phyloP scores from a whole-genome alignment of 2,329 filamentous ascomycete species.

The Penicillium sp. region DNA sequence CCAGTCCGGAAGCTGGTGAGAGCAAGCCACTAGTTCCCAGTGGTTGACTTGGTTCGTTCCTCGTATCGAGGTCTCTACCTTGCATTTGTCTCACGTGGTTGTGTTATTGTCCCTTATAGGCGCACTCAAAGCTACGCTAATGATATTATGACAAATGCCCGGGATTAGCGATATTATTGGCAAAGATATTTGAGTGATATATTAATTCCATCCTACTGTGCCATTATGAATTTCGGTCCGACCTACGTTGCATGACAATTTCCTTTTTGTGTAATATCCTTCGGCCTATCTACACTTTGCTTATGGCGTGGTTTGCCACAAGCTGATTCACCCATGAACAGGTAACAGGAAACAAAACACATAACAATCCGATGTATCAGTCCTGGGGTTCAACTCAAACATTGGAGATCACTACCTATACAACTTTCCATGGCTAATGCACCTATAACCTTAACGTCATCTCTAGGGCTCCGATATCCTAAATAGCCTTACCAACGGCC shows the following conservation, averaged over 20 bases:
- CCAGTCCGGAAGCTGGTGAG: neutral
- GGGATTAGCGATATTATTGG: neutral
- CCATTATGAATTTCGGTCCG: neutral
- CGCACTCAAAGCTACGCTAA: neutral
- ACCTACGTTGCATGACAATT: neutral
- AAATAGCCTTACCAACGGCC: neutral
- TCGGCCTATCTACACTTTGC: neutral
- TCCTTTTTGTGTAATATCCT: neutral
- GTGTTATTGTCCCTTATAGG: neutral
- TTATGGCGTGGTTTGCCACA: neutral
- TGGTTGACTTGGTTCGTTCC: neutral
- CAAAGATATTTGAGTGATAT: neutral
- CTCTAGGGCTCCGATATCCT: neutral
- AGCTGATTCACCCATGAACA: neutral
- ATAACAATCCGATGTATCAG: neutral
- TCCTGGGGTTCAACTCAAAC: neutral
- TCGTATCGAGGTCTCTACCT: neutral
- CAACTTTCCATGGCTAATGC: neutral
- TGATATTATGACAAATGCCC: neutral
- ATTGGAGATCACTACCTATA: neutral
- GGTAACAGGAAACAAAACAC: neutral
- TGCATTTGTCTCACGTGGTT: neutral
- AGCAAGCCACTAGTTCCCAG: neutral
- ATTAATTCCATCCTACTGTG: neutral
- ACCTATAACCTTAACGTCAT: neutral